A percentile compares a stretch with the other conserved stretches of the same genome.
Conservation (phyloP, 345 rosid genomes). For the Clausena lansium region DNA sequence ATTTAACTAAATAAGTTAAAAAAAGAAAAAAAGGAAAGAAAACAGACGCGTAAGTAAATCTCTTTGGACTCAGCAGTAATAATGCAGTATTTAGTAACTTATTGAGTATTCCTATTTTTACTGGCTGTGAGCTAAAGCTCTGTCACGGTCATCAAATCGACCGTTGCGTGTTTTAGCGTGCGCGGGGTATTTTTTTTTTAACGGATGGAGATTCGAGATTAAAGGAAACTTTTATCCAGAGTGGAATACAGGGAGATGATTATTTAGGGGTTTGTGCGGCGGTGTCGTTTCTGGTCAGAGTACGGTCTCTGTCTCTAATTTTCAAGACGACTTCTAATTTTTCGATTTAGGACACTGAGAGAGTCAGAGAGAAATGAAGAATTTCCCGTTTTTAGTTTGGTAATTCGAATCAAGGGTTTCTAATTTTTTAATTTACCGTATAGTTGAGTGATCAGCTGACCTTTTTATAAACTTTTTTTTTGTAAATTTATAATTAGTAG, state of each 20-base stretch:
- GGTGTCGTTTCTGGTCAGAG: conserved; percentile 6
- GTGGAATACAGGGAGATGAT: too few relatives aligned
- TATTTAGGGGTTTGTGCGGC: background rate
- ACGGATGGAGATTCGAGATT: background rate
- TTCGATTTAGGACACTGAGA: too few relatives aligned
- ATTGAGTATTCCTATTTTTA: background rate
- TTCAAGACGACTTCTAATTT: too few relatives aligned
- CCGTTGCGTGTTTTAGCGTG: background rate
- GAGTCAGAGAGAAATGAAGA: too few relatives aligned
- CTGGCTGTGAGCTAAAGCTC: background rate
- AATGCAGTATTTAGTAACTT: background rate
- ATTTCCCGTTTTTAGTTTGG: too few relatives aligned
- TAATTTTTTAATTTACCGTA: too few relatives aligned
- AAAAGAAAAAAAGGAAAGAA: background rate
- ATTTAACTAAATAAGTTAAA: too few relatives aligned
- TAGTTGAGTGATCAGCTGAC: too few relatives aligned
- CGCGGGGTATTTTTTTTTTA: too few relatives aligned
- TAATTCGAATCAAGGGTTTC: too few relatives aligned
- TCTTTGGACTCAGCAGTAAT: background rate
- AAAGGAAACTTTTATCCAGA: background rate
- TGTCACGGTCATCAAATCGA: background rate
- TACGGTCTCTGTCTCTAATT: background rate
- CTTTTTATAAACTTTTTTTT: too few relatives aligned
- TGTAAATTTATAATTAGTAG: too few relatives aligned
- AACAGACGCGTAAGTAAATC: background rate